A percentile compares a stretch with the other conserved stretches of the same genome.
Evolutionary conservation across 1,139 yeast genomes (phyloP).

Genomic region (Nematodospora anomalae): DNA sequence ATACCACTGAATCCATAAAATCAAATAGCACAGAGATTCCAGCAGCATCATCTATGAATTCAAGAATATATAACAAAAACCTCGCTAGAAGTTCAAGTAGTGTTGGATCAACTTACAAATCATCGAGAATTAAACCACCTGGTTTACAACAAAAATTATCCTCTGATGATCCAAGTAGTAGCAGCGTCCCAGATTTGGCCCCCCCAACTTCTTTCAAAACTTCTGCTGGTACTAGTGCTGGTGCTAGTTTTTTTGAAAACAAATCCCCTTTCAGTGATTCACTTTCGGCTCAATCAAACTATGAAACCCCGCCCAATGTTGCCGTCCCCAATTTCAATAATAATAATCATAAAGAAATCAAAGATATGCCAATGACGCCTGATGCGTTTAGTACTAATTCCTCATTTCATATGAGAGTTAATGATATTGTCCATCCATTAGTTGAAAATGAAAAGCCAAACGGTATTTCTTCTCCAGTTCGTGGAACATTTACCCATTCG

Average conservation of each 20-base stretch:
- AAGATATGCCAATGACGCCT: conserved; percentile 20
- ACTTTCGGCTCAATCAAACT: conserved; percentile 2
- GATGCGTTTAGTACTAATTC: conserved; percentile 17
- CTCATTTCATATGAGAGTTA: conserved; percentile 7
- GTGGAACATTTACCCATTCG: conserved; percentile 12
- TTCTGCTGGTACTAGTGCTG: conserved; percentile 13
- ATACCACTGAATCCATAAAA: conserved; percentile 1
- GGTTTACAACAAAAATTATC: conserved; percentile 12
- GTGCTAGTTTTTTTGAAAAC: neutral
- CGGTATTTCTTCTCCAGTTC: conserved; percentile 18
- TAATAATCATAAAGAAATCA: neutral
- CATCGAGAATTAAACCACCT: conserved; percentile 17
- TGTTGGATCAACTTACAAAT: conserved; percentile 15
- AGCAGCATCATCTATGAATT: conserved; percentile 1
- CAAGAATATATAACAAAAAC: conserved; percentile 5
- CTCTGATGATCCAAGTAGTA: neutral
- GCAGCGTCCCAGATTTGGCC: conserved; percentile 4
- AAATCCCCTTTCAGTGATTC: neutral
- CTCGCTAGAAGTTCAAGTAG: conserved; percentile 14
- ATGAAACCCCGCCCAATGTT: conserved; percentile 16
- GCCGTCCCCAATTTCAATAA: conserved; percentile 13
- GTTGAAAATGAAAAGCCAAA: conserved; percentile 12
- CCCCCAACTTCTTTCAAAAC: conserved; percentile 17
- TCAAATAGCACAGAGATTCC: conserved; percentile 1
- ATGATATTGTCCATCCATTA: conserved; percentile 6